phyloP scores from a whole-genome alignment of 345 rosid species.

The Aquilaria yunnanensis region DNA sequence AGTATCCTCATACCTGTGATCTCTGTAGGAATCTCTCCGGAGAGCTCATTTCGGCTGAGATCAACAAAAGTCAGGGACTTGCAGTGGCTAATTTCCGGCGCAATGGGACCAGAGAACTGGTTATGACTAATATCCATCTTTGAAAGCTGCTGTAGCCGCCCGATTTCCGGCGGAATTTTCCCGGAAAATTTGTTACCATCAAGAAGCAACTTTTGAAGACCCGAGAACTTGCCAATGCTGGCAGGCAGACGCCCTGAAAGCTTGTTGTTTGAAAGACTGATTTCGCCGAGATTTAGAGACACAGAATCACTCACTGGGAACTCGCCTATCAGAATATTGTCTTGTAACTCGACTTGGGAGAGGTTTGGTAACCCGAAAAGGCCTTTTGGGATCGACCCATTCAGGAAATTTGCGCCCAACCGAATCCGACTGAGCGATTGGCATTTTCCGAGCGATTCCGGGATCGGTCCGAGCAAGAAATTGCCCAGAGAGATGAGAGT shows the following conservation, averaged over 20 bases:
- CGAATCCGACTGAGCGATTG: conserved; percentile 58
- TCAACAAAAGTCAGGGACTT: conserved; percentile 42
- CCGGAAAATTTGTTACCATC: conserved; percentile 61
- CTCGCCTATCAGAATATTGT: conserved; percentile 56
- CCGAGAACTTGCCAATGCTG: conserved; percentile 52
- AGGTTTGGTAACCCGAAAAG: conserved; percentile 66
- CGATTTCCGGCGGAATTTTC: conserved; percentile 59
- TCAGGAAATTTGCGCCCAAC: conserved; percentile 74
- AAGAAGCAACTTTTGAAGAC: conserved; percentile 68
- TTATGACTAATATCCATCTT: conserved; percentile 71
- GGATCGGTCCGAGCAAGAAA: conserved; percentile 80
- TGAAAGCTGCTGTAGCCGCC: conserved; percentile 40
- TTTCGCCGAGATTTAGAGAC: conserved; percentile 40
- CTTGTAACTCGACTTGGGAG: conserved; percentile 67
- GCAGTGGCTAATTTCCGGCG: conserved; percentile 60
- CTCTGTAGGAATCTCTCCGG: conserved; percentile 54
- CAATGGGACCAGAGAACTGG: conserved; percentile 63
- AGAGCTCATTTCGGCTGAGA: conserved; percentile 60
- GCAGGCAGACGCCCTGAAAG: conserved; percentile 63
- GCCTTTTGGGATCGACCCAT: conserved; percentile 61
- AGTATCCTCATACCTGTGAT: conserved; percentile 49
- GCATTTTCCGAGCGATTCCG: conserved; percentile 66
- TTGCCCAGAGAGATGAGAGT: conserved; percentile 72
- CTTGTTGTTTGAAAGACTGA: conserved; percentile 71
- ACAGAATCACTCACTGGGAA: conserved; percentile 29